A percentile compares a stretch with the other conserved stretches of the same genome.
phyloP scores from a whole-genome alignment of 2,329 filamentous ascomycete genomes.

The Fusarium proliferatum region DNA sequence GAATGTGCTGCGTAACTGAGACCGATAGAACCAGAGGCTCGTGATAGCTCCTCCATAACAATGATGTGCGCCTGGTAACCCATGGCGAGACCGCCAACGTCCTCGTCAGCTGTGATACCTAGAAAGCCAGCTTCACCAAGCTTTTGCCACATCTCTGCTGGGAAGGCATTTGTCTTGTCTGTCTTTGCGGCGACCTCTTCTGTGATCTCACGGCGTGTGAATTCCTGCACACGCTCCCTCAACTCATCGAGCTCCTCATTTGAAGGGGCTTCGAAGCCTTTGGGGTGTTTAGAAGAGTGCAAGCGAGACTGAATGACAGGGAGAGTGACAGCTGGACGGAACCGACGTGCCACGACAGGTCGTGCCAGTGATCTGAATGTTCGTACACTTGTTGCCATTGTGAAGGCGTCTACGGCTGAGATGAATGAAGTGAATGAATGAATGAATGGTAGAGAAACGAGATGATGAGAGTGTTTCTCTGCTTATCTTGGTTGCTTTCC shows the following conservation, averaged over 20 bases:
- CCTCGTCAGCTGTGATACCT: constrained; percentile 92
- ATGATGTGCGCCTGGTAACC: constrained; percentile 97
- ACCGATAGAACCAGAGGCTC: constrained; percentile 85
- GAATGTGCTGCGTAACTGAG: constrained; percentile 96
- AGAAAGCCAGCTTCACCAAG: constrained; percentile 91
- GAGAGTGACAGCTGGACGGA: constrained; percentile 47
- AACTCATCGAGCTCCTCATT: constrained; percentile 81
- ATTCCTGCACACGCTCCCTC: constrained; percentile 87
- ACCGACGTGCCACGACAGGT: constrained; percentile 44
- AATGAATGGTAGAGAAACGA: neutral
- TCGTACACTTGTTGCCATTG: constrained; percentile 58
- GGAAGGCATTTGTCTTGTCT: constrained; percentile 90
- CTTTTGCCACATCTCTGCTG: constrained; percentile 91
- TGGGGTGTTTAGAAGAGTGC: constrained; percentile 69
- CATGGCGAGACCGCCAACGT: constrained; percentile 88
- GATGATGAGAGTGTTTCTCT: constrained; percentile 7
- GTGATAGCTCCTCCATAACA: constrained; percentile 93
- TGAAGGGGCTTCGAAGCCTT: constrained; percentile 75
- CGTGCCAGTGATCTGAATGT: constrained; percentile 51
- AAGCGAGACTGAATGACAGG: constrained; percentile 53
- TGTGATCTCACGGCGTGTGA: constrained; percentile 86
- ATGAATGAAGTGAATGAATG: neutral
- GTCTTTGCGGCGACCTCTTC: constrained; percentile 84
- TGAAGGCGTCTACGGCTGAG: constrained; percentile 2
- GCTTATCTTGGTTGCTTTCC: neutral